These are phyloP conservation scores for Fraxinus floribunda DNA, from an alignment of 305 asterid species.

Conservation along the genomic window DNA sequence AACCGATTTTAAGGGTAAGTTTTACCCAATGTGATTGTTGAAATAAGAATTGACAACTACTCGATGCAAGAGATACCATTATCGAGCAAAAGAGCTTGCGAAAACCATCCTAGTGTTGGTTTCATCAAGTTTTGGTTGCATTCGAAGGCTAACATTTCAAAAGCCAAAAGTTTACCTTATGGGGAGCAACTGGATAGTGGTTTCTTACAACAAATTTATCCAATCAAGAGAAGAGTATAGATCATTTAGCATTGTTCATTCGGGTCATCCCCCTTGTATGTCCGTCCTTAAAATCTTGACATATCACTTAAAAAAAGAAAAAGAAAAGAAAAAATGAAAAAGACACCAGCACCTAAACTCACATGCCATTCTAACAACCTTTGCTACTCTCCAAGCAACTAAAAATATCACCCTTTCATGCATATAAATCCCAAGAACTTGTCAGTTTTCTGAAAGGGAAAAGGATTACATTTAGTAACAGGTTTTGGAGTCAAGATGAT, in stretches of 20 bases:
- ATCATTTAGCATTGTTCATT: background rate
- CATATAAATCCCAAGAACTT: conserved; percentile 24
- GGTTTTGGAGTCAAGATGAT: conserved; percentile 48
- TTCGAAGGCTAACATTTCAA: background rate
- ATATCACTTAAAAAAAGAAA: background rate
- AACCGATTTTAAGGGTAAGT: too few species aligned
- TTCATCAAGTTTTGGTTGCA: background rate
- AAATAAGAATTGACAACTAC: background rate
- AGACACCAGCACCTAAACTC: conserved; percentile 45
- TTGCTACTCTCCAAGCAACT: conserved; percentile 29
- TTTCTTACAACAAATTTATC: background rate
- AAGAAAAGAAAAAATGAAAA: too few species aligned
- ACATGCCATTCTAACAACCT: conserved; percentile 36
- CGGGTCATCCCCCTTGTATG: too few species aligned
- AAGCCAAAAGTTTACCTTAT: background rate
- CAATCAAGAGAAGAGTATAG: background rate
- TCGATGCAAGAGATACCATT: conserved; percentile 13
- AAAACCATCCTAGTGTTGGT: background rate
- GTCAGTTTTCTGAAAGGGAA: background rate
- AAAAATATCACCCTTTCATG: background rate
- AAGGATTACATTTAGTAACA: background rate
- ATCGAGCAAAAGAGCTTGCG: conserved; percentile 12
- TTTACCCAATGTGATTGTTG: background rate
- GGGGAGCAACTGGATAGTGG: background rate
- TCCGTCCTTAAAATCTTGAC: too few species aligned